Base-by-base conservation (phyloP, 495 filamentous ascomycete species). In the Neurospora sp. region DNA sequence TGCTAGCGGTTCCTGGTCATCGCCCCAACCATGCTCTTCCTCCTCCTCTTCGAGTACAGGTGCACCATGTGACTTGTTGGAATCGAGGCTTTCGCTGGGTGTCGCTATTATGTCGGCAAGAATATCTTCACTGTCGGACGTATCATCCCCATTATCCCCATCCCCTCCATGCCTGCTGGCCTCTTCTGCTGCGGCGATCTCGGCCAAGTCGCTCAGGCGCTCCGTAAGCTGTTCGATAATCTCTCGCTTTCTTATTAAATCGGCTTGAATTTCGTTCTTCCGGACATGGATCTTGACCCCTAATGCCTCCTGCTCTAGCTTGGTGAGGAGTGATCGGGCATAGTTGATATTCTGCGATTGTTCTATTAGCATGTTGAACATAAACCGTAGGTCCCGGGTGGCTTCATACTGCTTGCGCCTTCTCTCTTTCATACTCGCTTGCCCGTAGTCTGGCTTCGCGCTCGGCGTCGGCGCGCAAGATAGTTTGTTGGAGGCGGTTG, bases 241-340 rank as follows among this genome's bases (percentile, higher is more conserved):
- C 12, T 91, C 87, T 23, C 89, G 86, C 76, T 93, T 91, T 16
- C 83, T 83, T 46, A 86, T 83, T 4, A 97, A 85, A 69, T 92
- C 90, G 3, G 85, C 81, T 78, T 95, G 92, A 14, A 88, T 81
- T 70, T 89, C 88, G 73, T 93, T 88, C 59, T 90, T 89, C 71
- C 88, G 88, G 44, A 89, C 83, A 71, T 87, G 86, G 23, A 89
- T 85, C 81, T 93, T 93, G 74, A 93, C 81, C 59, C 84, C 78
- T 6, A 89, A 82, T 39, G 90, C 88, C 59, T 91, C 89, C 73
- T 93, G 92, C 79, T 97, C 94, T 31, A 97, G 87, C 71, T 86
- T 88, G 39, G 91, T 86, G 59, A 97, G 91, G 69, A 93, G 88
- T 2, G 88, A 87, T 70, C 90, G 90, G 10, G 94, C 94, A 79